These are phyloP conservation scores for Thyridium curvatum DNA, from an alignment of 2,329 filamentous ascomycete genomes.

Conservation along the genomic window DNA sequence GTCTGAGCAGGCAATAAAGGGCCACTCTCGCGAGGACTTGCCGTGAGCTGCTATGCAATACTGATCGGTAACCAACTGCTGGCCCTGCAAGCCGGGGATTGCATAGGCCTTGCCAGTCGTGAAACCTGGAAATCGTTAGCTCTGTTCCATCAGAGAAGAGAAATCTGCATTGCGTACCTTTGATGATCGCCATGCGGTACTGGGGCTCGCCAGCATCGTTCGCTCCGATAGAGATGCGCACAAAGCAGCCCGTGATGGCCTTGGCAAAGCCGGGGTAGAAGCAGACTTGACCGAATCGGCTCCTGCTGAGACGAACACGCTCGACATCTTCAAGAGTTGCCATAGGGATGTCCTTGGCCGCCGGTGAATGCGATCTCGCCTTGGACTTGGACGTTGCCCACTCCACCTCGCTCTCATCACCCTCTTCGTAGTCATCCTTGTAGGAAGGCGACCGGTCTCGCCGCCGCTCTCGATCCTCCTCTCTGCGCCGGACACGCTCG, in stretches of 20 bases:
- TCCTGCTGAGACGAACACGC: slow-evolving; percentile 74
- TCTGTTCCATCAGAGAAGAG: not conserved
- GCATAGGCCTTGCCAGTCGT: slow-evolving; percentile 75
- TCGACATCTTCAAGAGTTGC: slow-evolving; percentile 78
- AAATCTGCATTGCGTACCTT: slow-evolving; percentile 46
- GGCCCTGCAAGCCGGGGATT: slow-evolving; percentile 67
- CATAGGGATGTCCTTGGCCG: slow-evolving; percentile 54
- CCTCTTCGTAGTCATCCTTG: slow-evolving; percentile 39
- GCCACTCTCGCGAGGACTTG: slow-evolving; percentile 76
- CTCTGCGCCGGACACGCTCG: slow-evolving; percentile 56
- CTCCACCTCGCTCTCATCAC: slow-evolving; percentile 74
- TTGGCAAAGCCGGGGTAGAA: slow-evolving; percentile 88
- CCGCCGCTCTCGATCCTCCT: slow-evolving; percentile 56
- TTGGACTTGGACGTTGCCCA: slow-evolving; percentile 52
- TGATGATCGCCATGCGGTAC: slow-evolving; percentile 86
- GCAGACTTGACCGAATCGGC: slow-evolving; percentile 83
- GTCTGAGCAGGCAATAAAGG: slow-evolving; percentile 87
- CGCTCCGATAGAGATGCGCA: slow-evolving; percentile 75
- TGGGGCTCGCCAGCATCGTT: slow-evolving; percentile 68
- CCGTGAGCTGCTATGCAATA: slow-evolving; percentile 80
- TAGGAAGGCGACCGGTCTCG: slow-evolving; percentile 37
- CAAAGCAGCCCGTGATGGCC: slow-evolving; percentile 76
- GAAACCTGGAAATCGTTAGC: slow-evolving; percentile 51
- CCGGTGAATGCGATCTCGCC: slow-evolving; percentile 45
- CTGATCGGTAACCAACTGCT: slow-evolving; percentile 75